Percentiles rank a stretch among this genome's conserved stretches.
Conservation (phyloP, 2,329 filamentous ascomycete genomes). For the Botryosphaeria dothidea region DNA sequence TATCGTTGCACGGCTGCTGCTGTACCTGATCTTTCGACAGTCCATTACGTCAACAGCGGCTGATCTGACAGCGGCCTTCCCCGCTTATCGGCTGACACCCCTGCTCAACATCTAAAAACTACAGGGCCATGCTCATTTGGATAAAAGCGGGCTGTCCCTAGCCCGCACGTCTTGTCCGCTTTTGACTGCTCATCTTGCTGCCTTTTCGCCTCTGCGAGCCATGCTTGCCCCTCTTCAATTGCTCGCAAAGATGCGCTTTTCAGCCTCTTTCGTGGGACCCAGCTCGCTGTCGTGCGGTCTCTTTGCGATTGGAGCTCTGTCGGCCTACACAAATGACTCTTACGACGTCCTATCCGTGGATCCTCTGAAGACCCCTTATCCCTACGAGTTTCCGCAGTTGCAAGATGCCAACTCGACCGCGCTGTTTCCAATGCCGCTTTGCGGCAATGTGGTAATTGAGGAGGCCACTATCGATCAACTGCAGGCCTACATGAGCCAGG, state of each 20-base stretch:
- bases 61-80: not conserved
- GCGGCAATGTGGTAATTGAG: slow-evolving; percentile 62
- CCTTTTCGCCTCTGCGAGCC: not conserved
- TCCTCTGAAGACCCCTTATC: slow-evolving; percentile 29
- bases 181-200: not conserved
- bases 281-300: not conserved
- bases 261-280: not conserved
- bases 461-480: slow-evolving; percentile 71
- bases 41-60: not conserved
- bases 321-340: not conserved
- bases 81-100: not conserved
- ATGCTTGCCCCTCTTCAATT: not conserved
- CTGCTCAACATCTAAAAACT: no score
- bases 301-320: not conserved
- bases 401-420: slow-evolving; percentile 8
- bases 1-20: not conserved
- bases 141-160: not conserved
- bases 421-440: slow-evolving; percentile 64
- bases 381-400: slow-evolving; percentile 36
- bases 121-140: not conserved
- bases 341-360: not conserved
- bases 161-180: not conserved
- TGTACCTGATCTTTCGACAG: not conserved
- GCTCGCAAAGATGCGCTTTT: not conserved
- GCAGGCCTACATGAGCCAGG: slow-evolving; percentile 58